A percentile compares a stretch with the other conserved stretches of the same genome.
Evolutionary conservation across 2,329 filamentous ascomycete species (phyloP).

Genomic region (Fusarium sp.): DNA sequence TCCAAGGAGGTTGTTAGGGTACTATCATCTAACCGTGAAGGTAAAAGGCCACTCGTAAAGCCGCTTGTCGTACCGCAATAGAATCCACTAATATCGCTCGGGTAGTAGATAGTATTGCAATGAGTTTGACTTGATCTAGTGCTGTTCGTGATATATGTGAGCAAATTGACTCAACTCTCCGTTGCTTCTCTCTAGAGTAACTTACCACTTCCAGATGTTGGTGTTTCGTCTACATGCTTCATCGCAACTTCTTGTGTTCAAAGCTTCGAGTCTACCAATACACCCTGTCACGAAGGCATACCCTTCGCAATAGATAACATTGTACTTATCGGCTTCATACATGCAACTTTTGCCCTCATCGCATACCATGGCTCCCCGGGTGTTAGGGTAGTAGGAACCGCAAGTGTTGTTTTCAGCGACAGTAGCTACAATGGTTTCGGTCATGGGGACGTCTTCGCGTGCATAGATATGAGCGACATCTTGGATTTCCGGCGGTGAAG

Average conservation of each 20-base stretch:
- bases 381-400: conserved; percentile 14
- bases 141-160: conserved; percentile 2
- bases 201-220: conserved; percentile 33
- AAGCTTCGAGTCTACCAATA: conserved; percentile 7
- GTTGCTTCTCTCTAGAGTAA: not conserved
- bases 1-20: not conserved
- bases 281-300: conserved; percentile 22
- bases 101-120: conserved; percentile 11
- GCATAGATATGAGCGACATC: conserved; percentile 6
- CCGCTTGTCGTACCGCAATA: conserved; percentile 9
- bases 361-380: not conserved
- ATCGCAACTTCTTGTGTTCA: conserved; percentile 15
- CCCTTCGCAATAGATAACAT: conserved; percentile 22
- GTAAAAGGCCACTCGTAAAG: conserved; percentile 24
- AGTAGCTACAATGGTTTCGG: conserved; percentile 10
- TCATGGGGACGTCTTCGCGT: conserved; percentile 5
- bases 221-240: conserved; percentile 24
- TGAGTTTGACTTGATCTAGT: not conserved
- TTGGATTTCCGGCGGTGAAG: conserved; percentile 6
- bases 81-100: conserved; percentile 9
- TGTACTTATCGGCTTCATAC: conserved; percentile 34
- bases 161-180: not conserved
- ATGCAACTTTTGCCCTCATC: conserved; percentile 10
- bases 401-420: conserved; percentile 26
- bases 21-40: not conserved